Evolutionary conservation across 371 early-diverging fungal genomes (phyloP), one percentile per base, ranked within the genome.

Genomic region (Basidiobolus heterosporus): DNA sequence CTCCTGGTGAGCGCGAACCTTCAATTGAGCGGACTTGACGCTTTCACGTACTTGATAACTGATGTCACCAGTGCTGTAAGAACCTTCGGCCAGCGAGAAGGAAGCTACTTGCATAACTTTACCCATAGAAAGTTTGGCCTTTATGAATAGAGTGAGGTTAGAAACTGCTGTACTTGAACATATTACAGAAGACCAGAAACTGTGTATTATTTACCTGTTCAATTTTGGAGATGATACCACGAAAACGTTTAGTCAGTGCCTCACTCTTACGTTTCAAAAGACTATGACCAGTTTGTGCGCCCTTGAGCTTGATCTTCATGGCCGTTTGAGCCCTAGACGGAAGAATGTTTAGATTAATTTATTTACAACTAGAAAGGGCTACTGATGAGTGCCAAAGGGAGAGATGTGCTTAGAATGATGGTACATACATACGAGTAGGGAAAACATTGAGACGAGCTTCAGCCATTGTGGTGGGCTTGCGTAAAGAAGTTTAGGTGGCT

Each of bases 231-330:
- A 95, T 80, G 52, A 99, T 93, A 17, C 80, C 81, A 49, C 96
- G 70, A 69, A 98, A 97, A 44, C 95, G 83, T 43, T 87, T 80
- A 8, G 97, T 89, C 43, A 99, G 68, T 0, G 99, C 99, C 67
- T 99, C 99, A 50, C 91, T 84, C 64, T 97, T 97, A 49, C 96
- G 75, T 67, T 95, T 97, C 46, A 97, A 69, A 45, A 99, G 82
- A 15, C 86, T 87, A 64, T 98, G 95, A 20, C 99, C 99, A 6
- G 91, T 98, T 59, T 96, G 89, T 15, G 98, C 99, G 13, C 96
- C 97, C 69, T 97, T 97, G 35, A 97, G 72, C 53, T 91, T 84
- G 22, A 74, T 69, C 74, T 98, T 96, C 80, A 97, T 91, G 56
- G 75, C 76, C 40, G 88, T 88, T 46, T 91, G 64, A 40, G 91